A percentile compares a stretch with the other conserved stretches of the same genome.
These are phyloP conservation scores for Amphirosellinia nigrospora DNA, from an alignment of 495 filamentous ascomycete species.

Conservation along the genomic window DNA sequence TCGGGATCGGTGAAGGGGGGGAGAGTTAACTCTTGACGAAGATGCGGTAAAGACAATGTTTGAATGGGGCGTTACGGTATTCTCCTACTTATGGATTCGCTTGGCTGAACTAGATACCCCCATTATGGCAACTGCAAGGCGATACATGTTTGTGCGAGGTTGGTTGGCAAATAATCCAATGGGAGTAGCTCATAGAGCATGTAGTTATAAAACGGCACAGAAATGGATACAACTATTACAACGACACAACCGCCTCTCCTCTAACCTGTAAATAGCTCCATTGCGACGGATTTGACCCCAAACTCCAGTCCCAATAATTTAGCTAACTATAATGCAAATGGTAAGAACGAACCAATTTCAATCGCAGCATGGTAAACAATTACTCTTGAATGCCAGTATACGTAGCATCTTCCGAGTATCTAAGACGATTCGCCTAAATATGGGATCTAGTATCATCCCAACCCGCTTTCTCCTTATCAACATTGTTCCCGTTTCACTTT, in stretches of 20 bases:
- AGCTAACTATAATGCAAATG: neutral
- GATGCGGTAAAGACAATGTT: neutral
- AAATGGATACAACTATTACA: neutral
- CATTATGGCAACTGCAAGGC: constrained; percentile 11
- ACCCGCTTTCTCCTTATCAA: too few relatives aligned
- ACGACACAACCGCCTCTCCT: neutral
- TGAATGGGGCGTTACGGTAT: constrained; percentile 20
- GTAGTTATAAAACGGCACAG: neutral
- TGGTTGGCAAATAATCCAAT: neutral
- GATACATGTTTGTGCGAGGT: neutral
- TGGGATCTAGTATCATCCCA: neutral
- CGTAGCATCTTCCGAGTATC: too few relatives aligned
- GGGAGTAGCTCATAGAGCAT: neutral
- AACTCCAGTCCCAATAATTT: neutral
- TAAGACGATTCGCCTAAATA: too few relatives aligned
- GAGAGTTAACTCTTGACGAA: neutral
- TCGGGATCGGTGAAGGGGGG: constrained; percentile 24
- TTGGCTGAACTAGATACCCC: constrained; percentile 22
- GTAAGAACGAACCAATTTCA: neutral
- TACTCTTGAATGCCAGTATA: too few relatives aligned
- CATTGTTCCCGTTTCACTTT: neutral
- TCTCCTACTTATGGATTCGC: neutral
- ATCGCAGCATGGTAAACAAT: too few relatives aligned
- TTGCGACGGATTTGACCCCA: neutral
- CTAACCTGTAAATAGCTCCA: neutral